Evolutionary conservation across 495 filamentous ascomycete species (phyloP).

Genomic region (Stereocaulon alpinum): DNA sequence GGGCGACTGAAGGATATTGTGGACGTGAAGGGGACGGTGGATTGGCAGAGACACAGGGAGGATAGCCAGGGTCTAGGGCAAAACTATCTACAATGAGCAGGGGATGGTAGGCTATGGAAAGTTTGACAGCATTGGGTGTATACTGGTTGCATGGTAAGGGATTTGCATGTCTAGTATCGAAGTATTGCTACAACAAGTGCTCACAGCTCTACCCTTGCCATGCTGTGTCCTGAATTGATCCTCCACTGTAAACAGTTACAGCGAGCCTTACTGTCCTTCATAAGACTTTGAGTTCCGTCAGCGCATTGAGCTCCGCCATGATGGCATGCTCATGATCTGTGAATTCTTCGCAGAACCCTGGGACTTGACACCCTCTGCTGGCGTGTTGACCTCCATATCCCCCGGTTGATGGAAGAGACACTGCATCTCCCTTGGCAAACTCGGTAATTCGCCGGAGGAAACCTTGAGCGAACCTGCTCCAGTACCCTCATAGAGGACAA

Average conservation of each 20-base stretch:
- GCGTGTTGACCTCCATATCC: neutral
- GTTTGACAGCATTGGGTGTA: neutral
- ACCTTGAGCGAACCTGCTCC: neutral
- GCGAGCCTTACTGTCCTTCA: too few relatives aligned
- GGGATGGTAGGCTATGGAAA: neutral
- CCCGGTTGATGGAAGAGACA: neutral
- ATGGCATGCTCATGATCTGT: too few relatives aligned
- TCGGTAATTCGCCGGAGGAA: neutral
- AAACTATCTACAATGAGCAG: neutral
- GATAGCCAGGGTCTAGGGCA: neutral
- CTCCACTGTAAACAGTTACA: too few relatives aligned
- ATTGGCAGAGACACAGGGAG: constrained; percentile 36
- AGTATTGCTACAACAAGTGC: neutral
- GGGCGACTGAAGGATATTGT: constrained; percentile 60
- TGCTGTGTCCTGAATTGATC: too few relatives aligned
- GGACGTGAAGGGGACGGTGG: constrained; percentile 48
- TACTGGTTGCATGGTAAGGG: neutral
- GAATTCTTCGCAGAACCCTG: neutral
- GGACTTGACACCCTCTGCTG: neutral
- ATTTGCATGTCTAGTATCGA: neutral
- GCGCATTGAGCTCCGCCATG: too few relatives aligned
- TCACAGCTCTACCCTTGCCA: too few relatives aligned
- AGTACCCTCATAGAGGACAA: neutral
- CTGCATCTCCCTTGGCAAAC: neutral
- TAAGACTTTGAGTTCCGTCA: neutral